Evolutionary conservation across 129 eudicot genomes (phyloP).

Genomic region (Tanacetum coccineum): DNA sequence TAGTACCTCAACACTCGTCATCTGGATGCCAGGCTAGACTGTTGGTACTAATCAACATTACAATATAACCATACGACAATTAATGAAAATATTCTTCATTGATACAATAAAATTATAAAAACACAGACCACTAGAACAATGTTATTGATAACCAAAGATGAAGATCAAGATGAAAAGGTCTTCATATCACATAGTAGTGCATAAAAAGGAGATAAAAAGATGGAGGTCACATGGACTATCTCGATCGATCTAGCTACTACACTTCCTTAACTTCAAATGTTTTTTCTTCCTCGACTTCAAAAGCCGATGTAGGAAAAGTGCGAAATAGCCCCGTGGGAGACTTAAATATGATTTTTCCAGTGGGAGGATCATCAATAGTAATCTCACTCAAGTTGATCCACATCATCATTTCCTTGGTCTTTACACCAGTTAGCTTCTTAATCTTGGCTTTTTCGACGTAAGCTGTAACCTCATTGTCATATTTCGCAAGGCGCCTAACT

Average conservation of each 20-base stretch:
- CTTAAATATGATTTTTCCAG: slow-evolving; percentile 58
- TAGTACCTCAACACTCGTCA: too few relatives aligned
- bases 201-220: neutral
- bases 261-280: slow-evolving; percentile 37
- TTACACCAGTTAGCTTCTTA: slow-evolving; percentile 72
- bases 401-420: slow-evolving; percentile 57
- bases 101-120: too few relatives aligned
- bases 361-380: slow-evolving; percentile 40
- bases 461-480: slow-evolving; percentile 50
- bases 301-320: slow-evolving; percentile 56
- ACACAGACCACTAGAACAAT: too few relatives aligned
- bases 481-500: slow-evolving; percentile 38
- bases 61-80: too few relatives aligned
- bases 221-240: neutral
- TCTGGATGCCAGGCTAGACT: too few relatives aligned
- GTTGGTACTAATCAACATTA: too few relatives aligned
- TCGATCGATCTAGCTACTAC: slow-evolving; percentile 8
- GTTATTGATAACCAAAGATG: too few relatives aligned
- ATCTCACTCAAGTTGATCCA: slow-evolving; percentile 62
- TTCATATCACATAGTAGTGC: neutral
- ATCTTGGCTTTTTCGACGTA: slow-evolving; percentile 41
- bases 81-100: too few relatives aligned
- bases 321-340: slow-evolving; percentile 53
- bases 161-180: too few relatives aligned
- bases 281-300: slow-evolving; percentile 35